Evolutionary conservation across 192 early-diverging fungal genomes (phyloP).

Genomic region (Phlyctochytrium planicorne): DNA sequence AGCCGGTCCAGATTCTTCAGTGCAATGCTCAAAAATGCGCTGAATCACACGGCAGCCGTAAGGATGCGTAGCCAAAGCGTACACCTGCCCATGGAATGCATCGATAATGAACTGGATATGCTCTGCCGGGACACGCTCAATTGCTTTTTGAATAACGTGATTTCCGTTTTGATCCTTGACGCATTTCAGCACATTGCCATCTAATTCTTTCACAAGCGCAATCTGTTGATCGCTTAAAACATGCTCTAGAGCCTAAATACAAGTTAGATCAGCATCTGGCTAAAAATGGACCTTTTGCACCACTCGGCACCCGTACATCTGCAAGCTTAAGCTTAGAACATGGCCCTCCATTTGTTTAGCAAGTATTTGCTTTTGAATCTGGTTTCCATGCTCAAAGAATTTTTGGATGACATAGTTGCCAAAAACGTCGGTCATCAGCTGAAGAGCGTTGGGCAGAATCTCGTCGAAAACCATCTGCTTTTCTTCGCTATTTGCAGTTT

Average conservation of each 20-base stretch:
- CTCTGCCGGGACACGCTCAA: conserved; percentile 90
- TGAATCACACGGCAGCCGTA: conserved; percentile 99
- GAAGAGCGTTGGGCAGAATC: conserved; percentile 83
- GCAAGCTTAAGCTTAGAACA: conserved; percentile 87
- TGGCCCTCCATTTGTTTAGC: conserved; percentile 96
- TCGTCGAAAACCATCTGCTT: conserved; percentile 98
- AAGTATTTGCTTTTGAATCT: conserved; percentile 87
- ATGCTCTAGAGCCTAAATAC: conserved; percentile 77
- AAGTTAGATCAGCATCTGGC: conserved; percentile 7
- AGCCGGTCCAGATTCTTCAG: conserved; percentile 62
- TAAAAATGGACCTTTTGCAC: conserved; percentile 79
- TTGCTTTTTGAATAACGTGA: conserved; percentile 99
- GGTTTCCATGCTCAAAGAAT: conserved; percentile 97
- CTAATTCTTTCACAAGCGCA: conserved; percentile 84
- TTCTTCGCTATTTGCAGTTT: conserved; percentile 88
- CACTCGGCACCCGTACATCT: conserved; percentile 99
- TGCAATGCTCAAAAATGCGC: conserved; percentile 98
- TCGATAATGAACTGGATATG: conserved; percentile 97
- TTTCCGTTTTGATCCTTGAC: conserved; percentile 99
- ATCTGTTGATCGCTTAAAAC: conserved; percentile 90
- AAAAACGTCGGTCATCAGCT: conserved; percentile 99
- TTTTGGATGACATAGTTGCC: conserved; percentile 99
- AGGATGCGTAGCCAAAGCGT: conserved; percentile 93
- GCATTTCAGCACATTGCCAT: conserved; percentile 95
- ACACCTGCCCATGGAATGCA: conserved; percentile 96